A percentile compares a stretch with the other conserved stretches of the same genome.
Conservation (phyloP, 805 yeast species). For the Candida sonorensis region DNA sequence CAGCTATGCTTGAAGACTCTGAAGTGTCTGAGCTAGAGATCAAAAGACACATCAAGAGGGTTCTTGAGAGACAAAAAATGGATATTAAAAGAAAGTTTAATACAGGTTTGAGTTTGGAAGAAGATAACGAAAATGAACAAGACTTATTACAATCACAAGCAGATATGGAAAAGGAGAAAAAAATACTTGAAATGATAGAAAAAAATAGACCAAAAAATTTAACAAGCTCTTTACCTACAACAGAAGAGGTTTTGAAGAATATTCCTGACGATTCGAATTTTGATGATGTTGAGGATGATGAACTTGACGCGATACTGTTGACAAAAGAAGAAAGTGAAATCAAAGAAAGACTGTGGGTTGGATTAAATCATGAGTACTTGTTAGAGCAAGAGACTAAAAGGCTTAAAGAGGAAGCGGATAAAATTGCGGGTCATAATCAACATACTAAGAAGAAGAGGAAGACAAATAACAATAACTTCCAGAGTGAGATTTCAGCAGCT, state of each 20-base stretch:
- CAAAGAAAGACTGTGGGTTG: slow-evolving; percentile 86
- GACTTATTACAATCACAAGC: slow-evolving; percentile 5
- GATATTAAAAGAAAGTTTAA: slow-evolving; percentile 17
- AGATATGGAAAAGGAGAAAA: slow-evolving; percentile 11
- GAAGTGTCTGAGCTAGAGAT: slow-evolving; percentile 40
- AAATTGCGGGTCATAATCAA: slow-evolving; percentile 67
- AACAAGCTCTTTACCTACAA: slow-evolving; percentile 45
- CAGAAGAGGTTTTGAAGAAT: slow-evolving; percentile 43
- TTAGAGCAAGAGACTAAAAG: slow-evolving; percentile 80
- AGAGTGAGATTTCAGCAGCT: too few relatives aligned
- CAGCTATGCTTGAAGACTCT: slow-evolving; percentile 37
- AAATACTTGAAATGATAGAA: slow-evolving; percentile 31
- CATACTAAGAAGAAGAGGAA: slow-evolving; percentile 43
- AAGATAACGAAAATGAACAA: slow-evolving; percentile 3
- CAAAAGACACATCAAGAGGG: slow-evolving; percentile 25
- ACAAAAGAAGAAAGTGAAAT: slow-evolving; percentile 61
- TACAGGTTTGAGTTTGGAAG: too few relatives aligned
- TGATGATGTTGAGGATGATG: slow-evolving; percentile 81
- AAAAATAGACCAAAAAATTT: slow-evolving; percentile 49
- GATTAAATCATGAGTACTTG: slow-evolving; percentile 79
- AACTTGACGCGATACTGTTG: slow-evolving; percentile 54
- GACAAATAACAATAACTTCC: slow-evolving; percentile 13
- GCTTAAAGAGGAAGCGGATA: slow-evolving; percentile 80
- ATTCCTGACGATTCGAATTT: slow-evolving; percentile 56
- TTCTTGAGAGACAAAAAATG: slow-evolving; percentile 21